phyloP scores from a whole-genome alignment of 2,329 filamentous ascomycete genomes.

The Cordyceps fumosorosea region DNA sequence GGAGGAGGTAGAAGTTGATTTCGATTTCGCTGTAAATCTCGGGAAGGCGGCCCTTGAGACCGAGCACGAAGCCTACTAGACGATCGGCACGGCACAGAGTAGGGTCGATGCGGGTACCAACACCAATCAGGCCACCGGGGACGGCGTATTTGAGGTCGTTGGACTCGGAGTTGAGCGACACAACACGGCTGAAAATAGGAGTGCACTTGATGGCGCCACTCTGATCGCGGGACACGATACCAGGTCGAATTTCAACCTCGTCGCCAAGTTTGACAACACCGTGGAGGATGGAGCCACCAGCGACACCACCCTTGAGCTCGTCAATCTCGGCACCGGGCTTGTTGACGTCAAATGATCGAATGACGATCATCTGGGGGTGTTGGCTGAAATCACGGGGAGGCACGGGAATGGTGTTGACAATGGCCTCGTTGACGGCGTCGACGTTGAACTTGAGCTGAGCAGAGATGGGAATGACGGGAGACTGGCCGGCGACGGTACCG shows the following conservation, averaged over 20 bases:
- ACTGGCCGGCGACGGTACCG: conserved; percentile 90
- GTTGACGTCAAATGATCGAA: conserved; percentile 99
- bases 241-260: conserved; percentile 97
- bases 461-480: conserved; percentile 92
- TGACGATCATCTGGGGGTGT: conserved; percentile 97
- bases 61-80: conserved; percentile 95
- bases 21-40: conserved; percentile 98
- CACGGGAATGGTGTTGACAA: conserved; percentile 91
- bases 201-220: conserved; percentile 92
- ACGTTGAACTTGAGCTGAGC: conserved; percentile 99
- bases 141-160: conserved; percentile 99
- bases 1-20: conserved; percentile 98
- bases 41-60: conserved; percentile 85
- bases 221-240: conserved; percentile 93
- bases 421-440: conserved; percentile 92
- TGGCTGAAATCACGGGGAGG: conserved; percentile 84
- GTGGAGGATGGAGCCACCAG: conserved; percentile 92
- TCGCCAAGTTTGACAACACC: conserved; percentile 96
- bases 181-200: conserved; percentile 91
- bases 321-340: conserved; percentile 99
- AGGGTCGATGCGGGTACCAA: conserved; percentile 94
- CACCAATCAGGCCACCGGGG: conserved; percentile 94
- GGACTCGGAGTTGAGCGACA: conserved; percentile 93
- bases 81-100: conserved; percentile 98
- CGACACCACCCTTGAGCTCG: conserved; percentile 96